Base-by-base conservation (phyloP, 106 monocot genomes). In the Narthecium ossifragum region DNA sequence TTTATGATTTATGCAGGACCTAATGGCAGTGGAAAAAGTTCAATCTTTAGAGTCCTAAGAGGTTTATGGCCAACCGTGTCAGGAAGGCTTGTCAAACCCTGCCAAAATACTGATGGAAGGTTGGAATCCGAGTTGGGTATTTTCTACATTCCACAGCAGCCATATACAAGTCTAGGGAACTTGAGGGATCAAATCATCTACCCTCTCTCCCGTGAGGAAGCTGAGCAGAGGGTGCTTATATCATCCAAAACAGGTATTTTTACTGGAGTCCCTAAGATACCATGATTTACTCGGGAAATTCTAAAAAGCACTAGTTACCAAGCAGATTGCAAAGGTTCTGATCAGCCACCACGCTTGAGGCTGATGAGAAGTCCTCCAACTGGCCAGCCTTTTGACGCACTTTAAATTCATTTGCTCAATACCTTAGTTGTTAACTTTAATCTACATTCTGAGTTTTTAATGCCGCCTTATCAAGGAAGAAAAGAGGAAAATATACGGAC, bases 21-120 rank as follows among this genome's bases (percentile, higher is more conserved):
- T 37, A 99, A 99, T 88, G 98, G 98, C 6, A 99, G 98, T 73
- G 98, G 98, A 9, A 99, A 99, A 71, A 99, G 91, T 60, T 91
- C 98, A 2, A 75, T 99, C 31, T 99, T 99, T 57, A 84, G 98
- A 76, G 78, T 91, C 61, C 84, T 99, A 61, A 55, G 79, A 64
- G 98, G 80, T 56, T 56, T 99, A 56, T 99, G 98, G 98, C 98
- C 98, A 3, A 58, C 73, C 61, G 81, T 63, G 34, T 76, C 64
- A 71, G 98, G 98, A 62, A 67, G 57, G 37, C 70, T 99, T 39
- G 36, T 59, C 56, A 99, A 72, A 63, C 86, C 96, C 25, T 48
- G 54, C 47, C 62, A 77, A 46, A 61, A 56, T 68, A 59, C 53
- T 10, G 37, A 53, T 73, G 71, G 70, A 55, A 57, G 43, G 34